A percentile compares a stretch with the other conserved stretches of the same genome.
phyloP scores from a whole-genome alignment of 345 rosid genomes.

The Hibiscus syriacus region DNA sequence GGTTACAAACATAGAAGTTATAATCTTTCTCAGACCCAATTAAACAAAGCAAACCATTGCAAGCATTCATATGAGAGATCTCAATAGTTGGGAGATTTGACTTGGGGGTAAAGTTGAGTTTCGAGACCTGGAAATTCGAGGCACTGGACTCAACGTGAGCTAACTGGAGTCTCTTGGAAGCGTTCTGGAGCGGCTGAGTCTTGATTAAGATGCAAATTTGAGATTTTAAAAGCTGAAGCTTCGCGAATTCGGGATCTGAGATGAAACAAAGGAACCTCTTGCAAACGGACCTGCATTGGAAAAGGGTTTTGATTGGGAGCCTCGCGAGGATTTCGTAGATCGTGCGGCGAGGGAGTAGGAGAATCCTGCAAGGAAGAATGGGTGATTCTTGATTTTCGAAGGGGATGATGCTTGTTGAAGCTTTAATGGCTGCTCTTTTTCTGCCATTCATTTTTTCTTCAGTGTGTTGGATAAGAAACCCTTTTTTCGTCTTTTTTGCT shows the following conservation, averaged over 20 bases:
- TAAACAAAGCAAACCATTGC: no score
- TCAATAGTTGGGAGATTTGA: conserved; percentile 5
- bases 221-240: conserved; percentile 6
- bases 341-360: not conserved
- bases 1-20: no score
- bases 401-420: not conserved
- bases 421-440: not conserved
- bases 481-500: not conserved
- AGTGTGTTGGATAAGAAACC: not conserved
- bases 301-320: no score
- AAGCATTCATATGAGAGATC: no score
- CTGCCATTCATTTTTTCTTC: not conserved
- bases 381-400: not conserved
- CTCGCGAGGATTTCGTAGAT: conserved; percentile 10
- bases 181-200: conserved; percentile 5
- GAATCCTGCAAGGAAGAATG: not conserved
- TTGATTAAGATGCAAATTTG: no score
- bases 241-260: conserved; percentile 12
- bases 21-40: no score
- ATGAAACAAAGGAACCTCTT: conserved; percentile 8
- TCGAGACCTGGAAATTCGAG: not conserved
- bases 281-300: no score
- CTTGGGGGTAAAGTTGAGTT: not conserved
- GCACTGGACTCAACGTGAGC: conserved; percentile 5
- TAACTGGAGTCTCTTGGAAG: conserved; percentile 1